A percentile compares a stretch with the other conserved stretches of the same genome.
Conservation (phyloP, 495 filamentous ascomycete species). For the Pyronema omphalodes region DNA sequence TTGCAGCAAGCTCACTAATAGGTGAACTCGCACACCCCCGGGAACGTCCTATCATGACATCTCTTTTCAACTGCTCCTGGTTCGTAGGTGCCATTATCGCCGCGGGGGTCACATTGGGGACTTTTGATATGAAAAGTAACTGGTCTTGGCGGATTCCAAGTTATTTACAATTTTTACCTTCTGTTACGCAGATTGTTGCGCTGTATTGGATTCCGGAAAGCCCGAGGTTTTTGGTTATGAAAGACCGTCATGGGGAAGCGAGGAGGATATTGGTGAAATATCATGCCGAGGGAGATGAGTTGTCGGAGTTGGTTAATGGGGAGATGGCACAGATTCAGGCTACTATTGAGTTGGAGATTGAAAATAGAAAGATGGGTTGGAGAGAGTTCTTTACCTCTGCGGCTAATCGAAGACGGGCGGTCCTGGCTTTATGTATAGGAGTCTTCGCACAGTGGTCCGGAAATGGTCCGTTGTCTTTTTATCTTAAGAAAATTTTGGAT, state of each 20-base stretch:
- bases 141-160: constrained; percentile 53
- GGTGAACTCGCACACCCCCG: constrained; percentile 50
- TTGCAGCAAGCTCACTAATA: constrained; percentile 44
- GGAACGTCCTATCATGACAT: constrained; percentile 45
- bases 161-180: constrained; percentile 36
- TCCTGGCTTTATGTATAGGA: constrained; percentile 39
- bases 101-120: constrained; percentile 39
- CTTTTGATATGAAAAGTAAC: constrained; percentile 34
- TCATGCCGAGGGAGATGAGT: constrained; percentile 39
- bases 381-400: constrained; percentile 34
- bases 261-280: constrained; percentile 38
- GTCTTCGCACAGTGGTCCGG: constrained; percentile 49
- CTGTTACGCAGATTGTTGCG: constrained; percentile 37
- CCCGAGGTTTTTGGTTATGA: constrained; percentile 41
- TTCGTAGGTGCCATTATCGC: constrained; percentile 45
- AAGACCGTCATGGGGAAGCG: constrained; percentile 41
- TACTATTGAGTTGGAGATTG: constrained; percentile 39
- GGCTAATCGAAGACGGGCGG: constrained; percentile 37
- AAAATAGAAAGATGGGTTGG: constrained; percentile 37
- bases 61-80: constrained; percentile 47
- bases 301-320: constrained; percentile 38
- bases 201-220: constrained; percentile 34
- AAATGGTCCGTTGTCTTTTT: constrained; percentile 41
- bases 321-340: constrained; percentile 42
- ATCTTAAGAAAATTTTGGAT: constrained; percentile 18